These are phyloP conservation scores for Candida tetrigidarum DNA, from an alignment of 1,139 yeast species.

Conservation along the genomic window DNA sequence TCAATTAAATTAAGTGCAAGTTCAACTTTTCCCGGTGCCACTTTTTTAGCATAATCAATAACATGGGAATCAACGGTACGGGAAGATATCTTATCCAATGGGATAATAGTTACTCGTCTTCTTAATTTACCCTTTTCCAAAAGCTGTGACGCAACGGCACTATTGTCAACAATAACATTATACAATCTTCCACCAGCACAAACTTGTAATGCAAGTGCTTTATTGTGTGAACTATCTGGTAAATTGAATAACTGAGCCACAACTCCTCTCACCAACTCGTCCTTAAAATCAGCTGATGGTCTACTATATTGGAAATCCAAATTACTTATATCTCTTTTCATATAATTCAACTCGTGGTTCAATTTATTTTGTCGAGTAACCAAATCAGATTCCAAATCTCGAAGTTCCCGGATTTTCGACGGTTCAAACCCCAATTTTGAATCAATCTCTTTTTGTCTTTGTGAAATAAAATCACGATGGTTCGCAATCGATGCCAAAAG, in stretches of 20 bases:
- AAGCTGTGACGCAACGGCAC: slow-evolving; percentile 79
- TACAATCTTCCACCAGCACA: slow-evolving; percentile 94
- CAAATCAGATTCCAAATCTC: slow-evolving; percentile 40
- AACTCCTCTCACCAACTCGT: slow-evolving; percentile 75
- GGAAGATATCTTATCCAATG: slow-evolving; percentile 82
- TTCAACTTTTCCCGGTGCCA: slow-evolving; percentile 86
- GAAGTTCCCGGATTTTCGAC: slow-evolving; percentile 47
- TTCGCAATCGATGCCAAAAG: slow-evolving; percentile 47
- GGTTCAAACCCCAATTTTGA: slow-evolving; percentile 64
- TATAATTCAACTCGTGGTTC: slow-evolving; percentile 54
- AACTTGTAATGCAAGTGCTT: slow-evolving; percentile 86
- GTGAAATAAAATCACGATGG: slow-evolving; percentile 41
- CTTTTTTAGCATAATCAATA: slow-evolving; percentile 61
- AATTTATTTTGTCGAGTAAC: slow-evolving; percentile 35
- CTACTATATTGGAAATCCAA: slow-evolving; percentile 75
- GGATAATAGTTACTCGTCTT: slow-evolving; percentile 89
- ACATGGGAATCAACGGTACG: slow-evolving; percentile 47
- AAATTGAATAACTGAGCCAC: slow-evolving; percentile 85
- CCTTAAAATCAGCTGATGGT: slow-evolving; percentile 66
- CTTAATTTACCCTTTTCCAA: slow-evolving; percentile 78
- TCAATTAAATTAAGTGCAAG: slow-evolving; percentile 81
- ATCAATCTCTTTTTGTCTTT: slow-evolving; percentile 48
- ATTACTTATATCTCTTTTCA: slow-evolving; percentile 66
- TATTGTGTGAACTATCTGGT: slow-evolving; percentile 57
- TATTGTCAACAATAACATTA: slow-evolving; percentile 90